Conservation (phyloP, 164 flowering plant genomes). For the Houttuynia cordata region DNA sequence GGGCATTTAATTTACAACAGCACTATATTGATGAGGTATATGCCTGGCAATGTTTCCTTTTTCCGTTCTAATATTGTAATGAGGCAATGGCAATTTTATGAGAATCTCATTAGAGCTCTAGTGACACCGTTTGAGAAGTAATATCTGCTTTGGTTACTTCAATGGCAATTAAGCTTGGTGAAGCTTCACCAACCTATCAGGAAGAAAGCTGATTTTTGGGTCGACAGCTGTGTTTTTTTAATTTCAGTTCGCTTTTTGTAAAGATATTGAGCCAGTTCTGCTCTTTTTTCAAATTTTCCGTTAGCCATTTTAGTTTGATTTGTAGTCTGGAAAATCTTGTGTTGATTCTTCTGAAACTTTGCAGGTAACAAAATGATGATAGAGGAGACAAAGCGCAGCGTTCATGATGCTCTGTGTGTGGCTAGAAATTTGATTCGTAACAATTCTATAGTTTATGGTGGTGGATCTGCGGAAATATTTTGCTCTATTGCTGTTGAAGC, state of each 20-base stretch:
- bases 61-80: background rate
- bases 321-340: too few species aligned
- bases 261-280: background rate
- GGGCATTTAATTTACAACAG: too few species aligned
- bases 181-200: background rate
- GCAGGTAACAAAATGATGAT: constrained; percentile 99
- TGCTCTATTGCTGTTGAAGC: constrained; percentile 96
- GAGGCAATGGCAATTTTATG: background rate
- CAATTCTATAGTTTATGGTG: constrained; percentile 95
- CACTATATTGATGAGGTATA: too few species aligned
- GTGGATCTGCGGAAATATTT: constrained; percentile 95
- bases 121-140: background rate
- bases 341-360: background rate
- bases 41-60: background rate
- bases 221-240: too few species aligned
- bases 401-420: constrained; percentile 95
- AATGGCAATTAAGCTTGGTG: background rate
- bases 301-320: background rate
- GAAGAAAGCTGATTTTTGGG: too few species aligned
- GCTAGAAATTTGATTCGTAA: constrained; percentile 89
- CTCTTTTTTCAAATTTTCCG: background rate
- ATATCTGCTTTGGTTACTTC: background rate
- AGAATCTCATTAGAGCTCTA: background rate
- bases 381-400: constrained; percentile 95
- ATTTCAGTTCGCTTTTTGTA: too few species aligned